phyloP scores from a whole-genome alignment of 2,329 filamentous ascomycete genomes.

The Pseudonectria buxi region DNA sequence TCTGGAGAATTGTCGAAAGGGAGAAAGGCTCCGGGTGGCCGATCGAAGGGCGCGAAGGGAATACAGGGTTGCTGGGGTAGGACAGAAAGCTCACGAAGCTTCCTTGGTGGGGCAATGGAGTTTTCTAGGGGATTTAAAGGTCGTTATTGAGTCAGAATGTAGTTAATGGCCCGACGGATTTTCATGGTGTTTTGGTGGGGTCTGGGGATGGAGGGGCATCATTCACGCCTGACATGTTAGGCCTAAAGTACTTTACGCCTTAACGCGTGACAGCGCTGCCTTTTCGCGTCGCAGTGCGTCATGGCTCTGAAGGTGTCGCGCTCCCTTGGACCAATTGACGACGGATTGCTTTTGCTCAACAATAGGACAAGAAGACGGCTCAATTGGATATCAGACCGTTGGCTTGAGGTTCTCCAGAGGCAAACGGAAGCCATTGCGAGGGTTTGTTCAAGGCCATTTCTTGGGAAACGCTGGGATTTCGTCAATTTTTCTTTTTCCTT shows the following conservation, averaged over 20 bases:
- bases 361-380: too few species aligned
- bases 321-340: not conserved
- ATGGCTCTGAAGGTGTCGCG: slow-evolving; percentile 11
- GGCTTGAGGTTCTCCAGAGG: too few species aligned
- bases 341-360: too few species aligned
- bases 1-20: slow-evolving; percentile 36
- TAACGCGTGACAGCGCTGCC: slow-evolving; percentile 28
- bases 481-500: not conserved
- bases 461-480: too few species aligned
- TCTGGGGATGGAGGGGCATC: not conserved
- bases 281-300: slow-evolving; percentile 28
- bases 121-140: slow-evolving; percentile 2
- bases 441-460: too few species aligned
- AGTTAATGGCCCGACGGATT: not conserved
- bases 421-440: too few species aligned
- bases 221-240: too few species aligned
- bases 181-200: not conserved
- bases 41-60: slow-evolving; percentile 33
- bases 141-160: slow-evolving; percentile 6
- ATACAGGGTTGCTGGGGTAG: slow-evolving; percentile 30
- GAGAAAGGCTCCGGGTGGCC: slow-evolving; percentile 30
- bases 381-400: too few species aligned
- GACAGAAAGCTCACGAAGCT: slow-evolving; percentile 14
- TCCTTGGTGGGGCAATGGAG: slow-evolving; percentile 10
- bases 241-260: slow-evolving; percentile 11